Percentiles rank a stretch among this genome's conserved stretches.
Conservation (phyloP, 192 early-diverging fungal species). For the Borealophlyctis nickersoniae region DNA sequence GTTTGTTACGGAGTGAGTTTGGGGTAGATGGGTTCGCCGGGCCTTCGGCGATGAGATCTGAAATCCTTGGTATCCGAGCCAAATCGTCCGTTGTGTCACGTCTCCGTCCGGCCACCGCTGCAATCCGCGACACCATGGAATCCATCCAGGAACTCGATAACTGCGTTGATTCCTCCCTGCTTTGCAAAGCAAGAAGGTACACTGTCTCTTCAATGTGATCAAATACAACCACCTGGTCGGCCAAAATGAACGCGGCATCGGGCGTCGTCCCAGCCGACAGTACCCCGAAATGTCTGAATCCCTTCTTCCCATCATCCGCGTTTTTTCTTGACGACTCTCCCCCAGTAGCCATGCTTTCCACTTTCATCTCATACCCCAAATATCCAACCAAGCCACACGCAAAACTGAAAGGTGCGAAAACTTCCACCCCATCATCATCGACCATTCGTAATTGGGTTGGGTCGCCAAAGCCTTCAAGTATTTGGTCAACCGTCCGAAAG, state of each 20-base stretch:
- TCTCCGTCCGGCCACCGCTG: neutral
- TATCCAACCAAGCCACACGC: conserved; percentile 85
- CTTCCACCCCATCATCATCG: neutral
- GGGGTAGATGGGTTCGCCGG: neutral
- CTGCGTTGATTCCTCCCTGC: conserved; percentile 1
- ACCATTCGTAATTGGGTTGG: neutral
- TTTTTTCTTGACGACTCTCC: too few species aligned
- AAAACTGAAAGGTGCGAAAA: conserved; percentile 50
- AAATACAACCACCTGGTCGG: conserved; percentile 71
- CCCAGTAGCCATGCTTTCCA: conserved; percentile 72
- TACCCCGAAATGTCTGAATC: conserved; percentile 17
- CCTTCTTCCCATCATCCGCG: neutral
- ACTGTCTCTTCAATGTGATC: conserved; percentile 52
- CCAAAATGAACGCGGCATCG: conserved; percentile 74
- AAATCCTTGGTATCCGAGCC: too few species aligned
- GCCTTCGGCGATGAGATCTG: neutral
- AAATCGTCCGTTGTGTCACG: too few species aligned
- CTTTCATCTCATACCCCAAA: conserved; percentile 93
- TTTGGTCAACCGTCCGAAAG: too few species aligned
- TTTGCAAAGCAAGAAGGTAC: conserved; percentile 21
- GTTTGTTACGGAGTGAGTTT: neutral
- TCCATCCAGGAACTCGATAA: too few species aligned
- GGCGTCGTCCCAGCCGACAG: conserved; percentile 37
- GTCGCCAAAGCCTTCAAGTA: too few species aligned
- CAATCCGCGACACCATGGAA: neutral